These are phyloP conservation scores for Aurantiochytrium sp. DNA, from an alignment of 108 stramenopile genomes.

Conservation along the genomic window DNA sequence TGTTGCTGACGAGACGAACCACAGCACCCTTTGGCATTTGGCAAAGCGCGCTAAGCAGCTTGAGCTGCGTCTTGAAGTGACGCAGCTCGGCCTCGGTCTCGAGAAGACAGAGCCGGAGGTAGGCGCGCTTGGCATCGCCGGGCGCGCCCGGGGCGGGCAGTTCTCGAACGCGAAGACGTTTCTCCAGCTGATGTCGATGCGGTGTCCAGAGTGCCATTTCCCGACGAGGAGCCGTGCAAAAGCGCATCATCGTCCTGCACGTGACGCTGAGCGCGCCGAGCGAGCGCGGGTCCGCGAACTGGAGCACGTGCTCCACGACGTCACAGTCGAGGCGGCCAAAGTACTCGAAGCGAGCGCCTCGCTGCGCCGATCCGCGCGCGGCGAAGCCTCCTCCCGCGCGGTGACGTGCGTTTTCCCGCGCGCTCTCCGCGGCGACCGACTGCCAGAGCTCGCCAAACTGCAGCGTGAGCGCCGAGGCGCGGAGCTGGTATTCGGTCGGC, in stretches of 20 bases:
- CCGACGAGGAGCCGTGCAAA: neutral
- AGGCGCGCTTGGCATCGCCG: neutral
- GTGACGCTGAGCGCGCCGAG: neutral
- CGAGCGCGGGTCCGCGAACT: neutral
- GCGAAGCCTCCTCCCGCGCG: neutral
- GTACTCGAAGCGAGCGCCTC: neutral
- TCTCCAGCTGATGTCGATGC: neutral
- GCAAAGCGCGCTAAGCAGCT: neutral
- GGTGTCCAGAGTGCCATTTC: neutral
- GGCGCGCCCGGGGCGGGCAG: too few species aligned
- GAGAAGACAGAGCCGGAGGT: neutral
- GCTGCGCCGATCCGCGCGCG: neutral
- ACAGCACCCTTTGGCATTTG: constrained; percentile 5
- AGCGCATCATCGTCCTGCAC: neutral
- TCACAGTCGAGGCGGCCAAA: neutral
- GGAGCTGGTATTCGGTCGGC: neutral
- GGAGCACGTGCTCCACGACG: neutral
- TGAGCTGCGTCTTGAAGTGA: neutral
- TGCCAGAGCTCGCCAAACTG: neutral
- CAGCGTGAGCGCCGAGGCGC: neutral
- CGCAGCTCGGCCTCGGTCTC: neutral
- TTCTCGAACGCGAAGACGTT: neutral
- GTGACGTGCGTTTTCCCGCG: too few species aligned
- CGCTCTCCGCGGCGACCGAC: neutral
- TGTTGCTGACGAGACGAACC: neutral